phyloP scores from a whole-genome alignment of 495 filamentous ascomycete species.

The Amniculicola lignicola region DNA sequence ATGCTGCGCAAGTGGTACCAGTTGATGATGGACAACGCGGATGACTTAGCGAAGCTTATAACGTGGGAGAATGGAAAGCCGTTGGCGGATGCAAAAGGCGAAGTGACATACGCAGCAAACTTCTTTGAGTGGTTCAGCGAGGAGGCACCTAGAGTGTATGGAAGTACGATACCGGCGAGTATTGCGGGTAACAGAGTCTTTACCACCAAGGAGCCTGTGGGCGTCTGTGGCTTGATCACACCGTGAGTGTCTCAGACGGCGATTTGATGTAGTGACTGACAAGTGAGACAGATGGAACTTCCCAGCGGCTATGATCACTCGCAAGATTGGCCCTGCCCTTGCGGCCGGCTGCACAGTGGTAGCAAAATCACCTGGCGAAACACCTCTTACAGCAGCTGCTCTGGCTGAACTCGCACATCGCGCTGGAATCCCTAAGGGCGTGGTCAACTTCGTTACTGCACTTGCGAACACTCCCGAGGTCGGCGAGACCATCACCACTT shows the following conservation, averaged over 20 bases:
- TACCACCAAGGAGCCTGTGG: slow-evolving; percentile 66
- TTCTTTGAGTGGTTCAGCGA: slow-evolving; percentile 81
- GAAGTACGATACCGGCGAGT: slow-evolving; percentile 64
- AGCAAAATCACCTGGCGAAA: slow-evolving; percentile 65
- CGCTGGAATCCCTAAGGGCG: slow-evolving; percentile 59
- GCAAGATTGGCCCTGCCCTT: slow-evolving; percentile 50
- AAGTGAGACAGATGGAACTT: slow-evolving; percentile 43
- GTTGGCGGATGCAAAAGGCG: slow-evolving; percentile 64
- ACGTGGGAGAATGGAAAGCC: slow-evolving; percentile 83
- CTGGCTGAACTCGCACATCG: slow-evolving; percentile 56
- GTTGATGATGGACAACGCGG: slow-evolving; percentile 78
- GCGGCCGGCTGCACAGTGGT: slow-evolving; percentile 62
- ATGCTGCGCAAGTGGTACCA: slow-evolving; percentile 89
- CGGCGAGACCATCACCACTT: slow-evolving; percentile 63
- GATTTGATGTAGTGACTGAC: background rate
- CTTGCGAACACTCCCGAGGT: slow-evolving; percentile 62
- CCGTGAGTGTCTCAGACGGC: slow-evolving; percentile 45
- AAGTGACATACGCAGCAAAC: slow-evolving; percentile 67
- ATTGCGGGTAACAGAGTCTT: slow-evolving; percentile 45
- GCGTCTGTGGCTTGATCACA: slow-evolving; percentile 91
- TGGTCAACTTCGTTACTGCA: slow-evolving; percentile 59
- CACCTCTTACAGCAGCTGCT: slow-evolving; percentile 56
- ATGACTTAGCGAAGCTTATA: slow-evolving; percentile 85
- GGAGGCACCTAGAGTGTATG: slow-evolving; percentile 67
- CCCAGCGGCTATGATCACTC: slow-evolving; percentile 47